A percentile compares a stretch with the other conserved stretches of the same genome.
Evolutionary conservation across 305 asterid species (phyloP).

Genomic region (Fraxinus xanthoxyloides): DNA sequence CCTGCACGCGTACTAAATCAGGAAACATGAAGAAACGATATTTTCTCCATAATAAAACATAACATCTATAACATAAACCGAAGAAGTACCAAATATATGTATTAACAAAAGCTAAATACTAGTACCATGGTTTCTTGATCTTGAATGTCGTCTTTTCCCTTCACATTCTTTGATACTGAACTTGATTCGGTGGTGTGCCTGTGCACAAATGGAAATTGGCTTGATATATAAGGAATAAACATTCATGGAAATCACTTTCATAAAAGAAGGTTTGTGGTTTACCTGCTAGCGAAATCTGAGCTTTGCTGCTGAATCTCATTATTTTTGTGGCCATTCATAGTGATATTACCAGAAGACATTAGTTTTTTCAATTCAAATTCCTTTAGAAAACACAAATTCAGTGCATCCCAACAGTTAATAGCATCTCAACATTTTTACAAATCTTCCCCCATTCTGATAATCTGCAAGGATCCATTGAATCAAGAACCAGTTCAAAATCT

Average conservation of each 20-base stretch:
- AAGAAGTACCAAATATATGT: conserved; percentile 20
- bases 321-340: conserved; percentile 50
- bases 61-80: conserved; percentile 25
- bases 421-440: conserved; percentile 9
- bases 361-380: conserved; percentile 27
- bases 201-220: conserved; percentile 26
- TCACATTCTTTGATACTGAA: conserved; percentile 44
- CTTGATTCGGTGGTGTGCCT: conserved; percentile 56
- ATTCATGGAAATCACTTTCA: conserved; percentile 9
- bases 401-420: conserved; percentile 23
- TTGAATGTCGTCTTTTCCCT: conserved; percentile 54
- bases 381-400: conserved; percentile 18
- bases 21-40: conserved; percentile 6
- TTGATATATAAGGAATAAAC: conserved; percentile 18
- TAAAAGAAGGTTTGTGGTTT: conserved; percentile 24
- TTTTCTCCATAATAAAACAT: conserved; percentile 23
- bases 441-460: conserved; percentile 8
- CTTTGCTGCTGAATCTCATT: conserved; percentile 33
- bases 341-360: conserved; percentile 46
- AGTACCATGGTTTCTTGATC: conserved; percentile 80
- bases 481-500: neutral
- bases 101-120: conserved; percentile 18
- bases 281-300: conserved; percentile 55
- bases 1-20: conserved; percentile 39
- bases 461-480: conserved; percentile 13